A percentile compares a stretch with the other conserved stretches of the same genome.
Conservation (phyloP, 768 basidiomycete genomes). For the Russula brevipes region DNA sequence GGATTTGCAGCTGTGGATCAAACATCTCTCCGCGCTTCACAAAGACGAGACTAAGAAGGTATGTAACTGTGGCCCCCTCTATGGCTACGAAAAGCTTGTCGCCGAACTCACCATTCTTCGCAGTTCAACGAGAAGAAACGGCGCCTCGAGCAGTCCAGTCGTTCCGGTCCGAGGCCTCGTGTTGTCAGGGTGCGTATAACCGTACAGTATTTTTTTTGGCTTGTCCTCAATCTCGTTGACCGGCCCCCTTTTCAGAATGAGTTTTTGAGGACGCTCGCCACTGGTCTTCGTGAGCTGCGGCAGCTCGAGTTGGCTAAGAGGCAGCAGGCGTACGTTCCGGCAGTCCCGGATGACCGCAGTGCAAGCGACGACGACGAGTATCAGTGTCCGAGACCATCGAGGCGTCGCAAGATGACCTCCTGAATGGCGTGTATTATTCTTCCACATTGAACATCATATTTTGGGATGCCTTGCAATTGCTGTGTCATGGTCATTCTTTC, state of each 20-base stretch:
- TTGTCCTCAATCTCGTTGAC: background rate
- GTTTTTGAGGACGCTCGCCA: conserved; percentile 57
- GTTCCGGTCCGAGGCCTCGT: conserved; percentile 45
- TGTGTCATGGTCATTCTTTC: background rate
- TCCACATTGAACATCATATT: background rate
- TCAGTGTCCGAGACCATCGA: conserved; percentile 34
- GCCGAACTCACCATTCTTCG: background rate
- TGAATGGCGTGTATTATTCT: background rate
- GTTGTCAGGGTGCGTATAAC: conserved; percentile 48
- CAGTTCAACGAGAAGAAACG: conserved; percentile 65
- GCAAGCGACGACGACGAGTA: conserved; percentile 55
- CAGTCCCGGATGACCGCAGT: conserved; percentile 39
- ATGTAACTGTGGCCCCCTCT: conserved; percentile 6
- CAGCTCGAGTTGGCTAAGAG: conserved; percentile 53
- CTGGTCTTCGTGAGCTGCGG: conserved; percentile 56
- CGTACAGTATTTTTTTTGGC: background rate
- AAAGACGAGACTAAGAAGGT: conserved; percentile 72
- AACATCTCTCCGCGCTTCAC: conserved; percentile 52
- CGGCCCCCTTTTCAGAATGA: conserved; percentile 44
- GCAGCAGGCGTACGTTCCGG: conserved; percentile 39
- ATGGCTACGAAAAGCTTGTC: background rate
- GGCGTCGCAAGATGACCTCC: conserved; percentile 24
- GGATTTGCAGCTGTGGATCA: conserved; percentile 61
- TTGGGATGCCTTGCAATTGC: conserved; percentile 2
- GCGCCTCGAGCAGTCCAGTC: conserved; percentile 41